Conservation (phyloP, 495 filamentous ascomycete species). For the Penicillium desertorum region DNA sequence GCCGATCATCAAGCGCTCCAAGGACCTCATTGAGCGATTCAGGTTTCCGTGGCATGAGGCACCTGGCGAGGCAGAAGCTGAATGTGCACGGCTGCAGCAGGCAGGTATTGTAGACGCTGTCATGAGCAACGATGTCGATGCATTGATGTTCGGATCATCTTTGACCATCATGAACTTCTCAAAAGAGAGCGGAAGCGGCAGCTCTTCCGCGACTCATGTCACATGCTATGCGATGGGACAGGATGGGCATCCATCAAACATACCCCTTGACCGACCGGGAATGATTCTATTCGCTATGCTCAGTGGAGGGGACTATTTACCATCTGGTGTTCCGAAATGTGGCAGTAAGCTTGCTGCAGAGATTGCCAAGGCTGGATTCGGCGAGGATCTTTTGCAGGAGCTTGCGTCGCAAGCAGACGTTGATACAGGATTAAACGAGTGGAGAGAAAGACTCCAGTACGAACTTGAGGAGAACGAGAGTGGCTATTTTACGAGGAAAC, state of each 20-base stretch:
- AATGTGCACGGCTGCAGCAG: constrained; percentile 85
- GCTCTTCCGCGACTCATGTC: constrained; percentile 79
- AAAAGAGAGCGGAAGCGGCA: constrained; percentile 60
- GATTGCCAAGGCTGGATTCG: constrained; percentile 87
- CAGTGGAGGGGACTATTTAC: constrained; percentile 93
- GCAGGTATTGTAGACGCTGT: constrained; percentile 90
- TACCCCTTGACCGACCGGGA: constrained; percentile 72
- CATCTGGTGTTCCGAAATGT: constrained; percentile 83
- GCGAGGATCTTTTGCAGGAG: constrained; percentile 67
- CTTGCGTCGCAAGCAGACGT: constrained; percentile 49
- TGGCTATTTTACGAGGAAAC: constrained; percentile 73
- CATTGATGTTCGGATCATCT: constrained; percentile 93
- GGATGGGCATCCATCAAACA: constrained; percentile 30
- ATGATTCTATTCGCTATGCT: constrained; percentile 96
- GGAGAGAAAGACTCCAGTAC: constrained; percentile 71
- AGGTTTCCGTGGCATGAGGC: constrained; percentile 83
- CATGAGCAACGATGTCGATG: constrained; percentile 95
- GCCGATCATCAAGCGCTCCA: constrained; percentile 59
- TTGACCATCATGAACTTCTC: constrained; percentile 81
- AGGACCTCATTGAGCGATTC: constrained; percentile 80
- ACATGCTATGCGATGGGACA: constrained; percentile 64
- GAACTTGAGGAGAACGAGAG: constrained; percentile 84
- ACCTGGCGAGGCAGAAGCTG: constrained; percentile 94
- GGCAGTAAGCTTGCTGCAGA: constrained; percentile 86
- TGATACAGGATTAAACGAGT: constrained; percentile 54